Percentiles rank a stretch among this genome's conserved stretches.
Evolutionary conservation across 1,284 basidiomycete species (phyloP).

Genomic region (Heterobasidion occidentale): DNA sequence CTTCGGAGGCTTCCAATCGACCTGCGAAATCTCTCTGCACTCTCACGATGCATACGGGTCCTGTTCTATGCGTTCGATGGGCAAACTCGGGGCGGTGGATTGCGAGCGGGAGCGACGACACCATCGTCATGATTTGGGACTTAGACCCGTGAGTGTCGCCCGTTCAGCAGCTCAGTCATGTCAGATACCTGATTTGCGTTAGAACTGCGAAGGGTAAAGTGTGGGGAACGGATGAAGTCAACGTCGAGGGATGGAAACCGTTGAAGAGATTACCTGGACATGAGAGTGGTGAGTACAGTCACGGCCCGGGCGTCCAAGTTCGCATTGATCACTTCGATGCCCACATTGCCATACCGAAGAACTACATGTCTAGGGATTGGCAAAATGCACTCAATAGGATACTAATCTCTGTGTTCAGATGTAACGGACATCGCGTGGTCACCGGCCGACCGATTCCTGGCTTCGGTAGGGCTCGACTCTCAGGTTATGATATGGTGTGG

Average conservation of each 20-base stretch:
- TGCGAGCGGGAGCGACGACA: slow-evolving; percentile 95
- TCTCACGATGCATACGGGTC: slow-evolving; percentile 89
- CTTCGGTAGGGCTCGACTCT: slow-evolving; percentile 91
- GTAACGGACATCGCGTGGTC: slow-evolving; percentile 97
- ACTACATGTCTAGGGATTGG: too few species aligned
- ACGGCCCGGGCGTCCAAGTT: background rate
- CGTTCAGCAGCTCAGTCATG: background rate
- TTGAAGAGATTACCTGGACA: slow-evolving; percentile 88
- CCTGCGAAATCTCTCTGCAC: slow-evolving; percentile 88
- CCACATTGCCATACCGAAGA: too few species aligned
- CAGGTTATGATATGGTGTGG: slow-evolving; percentile 93
- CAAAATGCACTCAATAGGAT: slow-evolving; percentile 8
- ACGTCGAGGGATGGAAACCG: slow-evolving; percentile 97
- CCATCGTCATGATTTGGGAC: slow-evolving; percentile 95
- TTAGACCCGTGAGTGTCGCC: slow-evolving; percentile 75
- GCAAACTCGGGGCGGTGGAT: slow-evolving; percentile 91
- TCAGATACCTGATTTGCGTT: background rate
- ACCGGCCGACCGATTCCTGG: slow-evolving; percentile 84
- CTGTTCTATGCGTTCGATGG: slow-evolving; percentile 94
- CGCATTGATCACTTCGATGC: background rate
- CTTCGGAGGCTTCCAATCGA: slow-evolving; percentile 65
- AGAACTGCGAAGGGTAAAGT: slow-evolving; percentile 79
- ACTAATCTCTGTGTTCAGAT: slow-evolving; percentile 41
- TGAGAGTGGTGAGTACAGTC: slow-evolving; percentile 62
- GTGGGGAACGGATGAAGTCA: slow-evolving; percentile 89